Evolutionary conservation across 1,139 yeast species (phyloP).

Genomic region (Yamadazyma pseudoaaseri): DNA sequence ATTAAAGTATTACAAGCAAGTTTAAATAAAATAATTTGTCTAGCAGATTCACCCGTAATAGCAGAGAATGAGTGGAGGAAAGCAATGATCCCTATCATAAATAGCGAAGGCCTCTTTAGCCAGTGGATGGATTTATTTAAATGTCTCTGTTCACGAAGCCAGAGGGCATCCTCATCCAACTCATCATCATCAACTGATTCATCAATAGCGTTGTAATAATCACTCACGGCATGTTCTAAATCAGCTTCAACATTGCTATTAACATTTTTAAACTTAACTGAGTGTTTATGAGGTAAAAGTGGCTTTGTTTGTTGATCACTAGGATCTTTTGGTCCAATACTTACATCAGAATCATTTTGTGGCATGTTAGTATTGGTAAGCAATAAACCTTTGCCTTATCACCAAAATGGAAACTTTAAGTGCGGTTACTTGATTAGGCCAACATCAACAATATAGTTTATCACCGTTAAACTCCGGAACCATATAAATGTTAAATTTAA

Average conservation of each 20-base stretch:
- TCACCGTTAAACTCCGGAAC: too few relatives aligned
- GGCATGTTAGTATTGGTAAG: too few relatives aligned
- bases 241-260: constrained; percentile 12
- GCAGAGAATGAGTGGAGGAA: constrained; percentile 25
- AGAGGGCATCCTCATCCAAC: constrained; percentile 35
- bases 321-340: too few relatives aligned
- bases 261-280: constrained; percentile 8
- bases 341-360: too few relatives aligned
- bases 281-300: neutral
- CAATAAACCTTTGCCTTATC: too few relatives aligned
- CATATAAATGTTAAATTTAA: too few relatives aligned
- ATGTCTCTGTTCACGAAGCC: constrained; percentile 39
- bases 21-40: constrained; percentile 26
- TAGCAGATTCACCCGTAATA: constrained; percentile 29
- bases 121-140: constrained; percentile 31
- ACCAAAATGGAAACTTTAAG: too few relatives aligned
- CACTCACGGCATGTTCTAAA: constrained; percentile 26
- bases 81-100: constrained; percentile 25
- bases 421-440: too few relatives aligned
- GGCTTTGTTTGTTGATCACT: too few relatives aligned
- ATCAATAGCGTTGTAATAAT: constrained; percentile 31
- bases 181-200: constrained; percentile 21
- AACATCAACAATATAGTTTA: too few relatives aligned
- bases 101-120: constrained; percentile 34
- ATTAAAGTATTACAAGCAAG: constrained; percentile 33